Base-by-base conservation (phyloP, 139 green algal genomes). In the Haematococcus sp. region DNA sequence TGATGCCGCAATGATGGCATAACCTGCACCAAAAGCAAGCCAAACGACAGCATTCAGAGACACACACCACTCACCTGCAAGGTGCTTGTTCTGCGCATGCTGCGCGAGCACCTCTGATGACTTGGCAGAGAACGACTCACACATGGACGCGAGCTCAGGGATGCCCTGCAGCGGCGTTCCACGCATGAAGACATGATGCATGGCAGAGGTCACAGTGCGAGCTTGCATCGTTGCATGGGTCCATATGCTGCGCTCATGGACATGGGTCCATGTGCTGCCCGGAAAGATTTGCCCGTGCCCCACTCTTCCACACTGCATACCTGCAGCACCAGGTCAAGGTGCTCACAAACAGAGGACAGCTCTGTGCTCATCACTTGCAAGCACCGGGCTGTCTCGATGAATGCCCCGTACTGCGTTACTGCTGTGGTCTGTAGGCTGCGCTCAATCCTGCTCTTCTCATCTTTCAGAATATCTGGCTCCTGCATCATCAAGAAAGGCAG, bases 401-500 rank as follows among this genome's bases (percentile, higher is more conserved):
- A 88, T 0, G 83, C 82, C 13, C 51, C 64, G 63, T 88, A 86
- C 61, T 88, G 76, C 22, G 75, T 80, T 17, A 88, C 75, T 0
- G 85, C 81, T 19, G 74, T 86, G 15, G 61, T 74, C 63, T 87
- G 80, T 4, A 86, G 73, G 55, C 44, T 79, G 13, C 92, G 86
- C 40, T 90, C 63, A 4, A 98, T 56, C 54, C 90, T 84, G 54
- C 96, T 83, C 54, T 84, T 77, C 68, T 98, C 95, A 3, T 88
- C 83, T 13, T 79, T 72, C 55, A 98, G 84, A n/a, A 98, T 78
- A 69, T 97, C 91, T 0, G 95, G 94, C 76, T 98, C 94, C 81
- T 88, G 78, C 30, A 66, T 1, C 33, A 2, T 25, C 49, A n/a
- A 73, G 25, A 17, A 25, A 11, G 33, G 23, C 13, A 4, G 28